A percentile compares a stretch with the other conserved stretches of the same genome.
Evolutionary conservation across 192 early-diverging fungal species (phyloP).

Genomic region (Coemansia sp.): DNA sequence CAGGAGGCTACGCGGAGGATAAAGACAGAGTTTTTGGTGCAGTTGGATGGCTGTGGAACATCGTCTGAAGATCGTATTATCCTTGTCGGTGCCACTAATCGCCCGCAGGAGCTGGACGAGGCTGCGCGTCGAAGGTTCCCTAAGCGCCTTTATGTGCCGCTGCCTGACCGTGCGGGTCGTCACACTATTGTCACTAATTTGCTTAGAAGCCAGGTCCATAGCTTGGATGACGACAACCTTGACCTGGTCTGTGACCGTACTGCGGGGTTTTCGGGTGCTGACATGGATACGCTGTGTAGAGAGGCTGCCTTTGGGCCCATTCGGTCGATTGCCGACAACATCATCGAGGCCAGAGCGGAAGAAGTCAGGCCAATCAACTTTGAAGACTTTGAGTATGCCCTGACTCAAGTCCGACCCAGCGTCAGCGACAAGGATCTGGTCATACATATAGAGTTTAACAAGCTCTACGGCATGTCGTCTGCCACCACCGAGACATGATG

Average conservation of each 20-base stretch:
- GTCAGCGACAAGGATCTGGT: slow-evolving; percentile 82
- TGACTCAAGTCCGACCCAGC: slow-evolving; percentile 83
- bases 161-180: slow-evolving; percentile 78
- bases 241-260: slow-evolving; percentile 66
- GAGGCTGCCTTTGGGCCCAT: slow-evolving; percentile 77
- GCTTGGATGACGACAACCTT: slow-evolving; percentile 63
- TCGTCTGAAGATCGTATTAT: slow-evolving; percentile 77
- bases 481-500: neutral
- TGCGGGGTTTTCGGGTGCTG: slow-evolving; percentile 83
- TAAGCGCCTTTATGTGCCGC: slow-evolving; percentile 79
- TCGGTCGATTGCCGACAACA: slow-evolving; percentile 63
- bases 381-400: slow-evolving; percentile 76
- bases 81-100: slow-evolving; percentile 73
- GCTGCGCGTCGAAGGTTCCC: slow-evolving; percentile 80
- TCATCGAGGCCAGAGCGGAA: slow-evolving; percentile 56
- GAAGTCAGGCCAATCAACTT: slow-evolving; percentile 77
- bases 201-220: slow-evolving; percentile 62
- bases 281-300: slow-evolving; percentile 84
- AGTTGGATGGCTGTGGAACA: slow-evolving; percentile 77
- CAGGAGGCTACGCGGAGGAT: slow-evolving; percentile 84
- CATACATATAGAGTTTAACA: slow-evolving; percentile 73
- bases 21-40: slow-evolving; percentile 93
- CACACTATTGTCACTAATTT: slow-evolving; percentile 64
- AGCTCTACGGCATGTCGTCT: slow-evolving; percentile 65
- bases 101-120: slow-evolving; percentile 92